Evolutionary conservation across 768 basidiomycete species (phyloP).

Genomic region (Porpolomopsis calyptriformis): DNA sequence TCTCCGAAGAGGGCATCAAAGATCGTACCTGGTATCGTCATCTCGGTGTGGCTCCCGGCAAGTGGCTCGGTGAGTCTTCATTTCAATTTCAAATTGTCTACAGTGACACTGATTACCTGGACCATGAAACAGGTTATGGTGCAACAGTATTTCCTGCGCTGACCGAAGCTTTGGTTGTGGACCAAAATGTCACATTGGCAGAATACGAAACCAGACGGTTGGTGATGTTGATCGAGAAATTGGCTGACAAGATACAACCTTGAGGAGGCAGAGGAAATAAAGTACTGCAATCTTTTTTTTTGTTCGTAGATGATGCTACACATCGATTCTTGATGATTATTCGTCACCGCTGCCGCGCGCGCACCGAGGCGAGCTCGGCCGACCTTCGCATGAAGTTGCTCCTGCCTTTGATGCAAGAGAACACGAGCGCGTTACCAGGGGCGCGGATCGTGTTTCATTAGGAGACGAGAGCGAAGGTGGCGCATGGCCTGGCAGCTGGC

Average conservation of each 20-base stretch:
- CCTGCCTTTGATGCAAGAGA: too few species aligned
- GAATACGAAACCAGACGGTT: slow-evolving; percentile 51
- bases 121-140: slow-evolving; percentile 49
- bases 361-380: background rate
- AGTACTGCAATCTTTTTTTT: too few species aligned
- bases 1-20: slow-evolving; percentile 65
- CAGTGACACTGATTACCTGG: slow-evolving; percentile 1
- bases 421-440: too few species aligned
- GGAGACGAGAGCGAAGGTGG: too few species aligned
- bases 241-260: slow-evolving; percentile 30
- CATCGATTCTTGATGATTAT: background rate
- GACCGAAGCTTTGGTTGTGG: slow-evolving; percentile 64
- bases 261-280: background rate
- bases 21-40: slow-evolving; percentile 82
- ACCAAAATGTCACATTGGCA: slow-evolving; percentile 52
- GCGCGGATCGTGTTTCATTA: too few species aligned
- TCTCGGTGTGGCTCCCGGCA: slow-evolving; percentile 78
- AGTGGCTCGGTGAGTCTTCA: slow-evolving; percentile 62
- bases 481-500: too few species aligned
- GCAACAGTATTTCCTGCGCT: slow-evolving; percentile 77
- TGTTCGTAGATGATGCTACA: background rate
- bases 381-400: too few species aligned
- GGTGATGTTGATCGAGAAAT: slow-evolving; percentile 38
- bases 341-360: background rate
- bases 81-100: background rate